Evolutionary conservation across 768 basidiomycete genomes (phyloP).

Genomic region (Tricholoma sp.): DNA sequence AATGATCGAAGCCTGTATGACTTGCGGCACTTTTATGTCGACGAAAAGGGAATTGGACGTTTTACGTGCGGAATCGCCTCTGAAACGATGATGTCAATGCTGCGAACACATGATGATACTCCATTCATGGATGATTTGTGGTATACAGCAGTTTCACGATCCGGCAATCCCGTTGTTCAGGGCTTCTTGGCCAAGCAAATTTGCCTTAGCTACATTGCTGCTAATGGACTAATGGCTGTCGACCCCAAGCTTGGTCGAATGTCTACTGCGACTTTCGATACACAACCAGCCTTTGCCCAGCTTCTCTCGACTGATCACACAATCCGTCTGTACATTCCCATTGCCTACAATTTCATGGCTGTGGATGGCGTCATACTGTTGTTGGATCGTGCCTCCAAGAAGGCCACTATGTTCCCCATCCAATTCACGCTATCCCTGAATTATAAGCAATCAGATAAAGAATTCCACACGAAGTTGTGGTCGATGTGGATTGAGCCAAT

Average conservation of each 20-base stretch:
- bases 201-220: neutral
- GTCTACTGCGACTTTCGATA: conserved; percentile 5
- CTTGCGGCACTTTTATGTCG: conserved; percentile 13
- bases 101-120: conserved; percentile 2
- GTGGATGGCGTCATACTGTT: conserved; percentile 13
- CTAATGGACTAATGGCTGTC: conserved; percentile 7
- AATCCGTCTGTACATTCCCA: conserved; percentile 9
- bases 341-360: conserved; percentile 12
- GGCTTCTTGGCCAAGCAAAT: conserved; percentile 13
- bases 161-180: conserved; percentile 10
- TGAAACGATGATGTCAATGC: conserved; percentile 10
- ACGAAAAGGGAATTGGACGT: conserved; percentile 7
- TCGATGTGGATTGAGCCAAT: conserved; percentile 6
- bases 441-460: conserved; percentile 11
- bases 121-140: conserved; percentile 1
- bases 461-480: conserved; percentile 11
- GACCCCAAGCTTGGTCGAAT: conserved; percentile 10
- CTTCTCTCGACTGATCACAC: conserved; percentile 7
- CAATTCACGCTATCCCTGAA: conserved; percentile 13
- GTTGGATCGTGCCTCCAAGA: conserved; percentile 8
- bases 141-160: conserved; percentile 7
- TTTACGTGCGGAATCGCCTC: conserved; percentile 11
- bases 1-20: conserved; percentile 10
- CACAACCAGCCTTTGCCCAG: conserved; percentile 5
- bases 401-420: conserved; percentile 10